Conservation (phyloP, 208 protist species). For the Acanthamoeba triangularis region DNA sequence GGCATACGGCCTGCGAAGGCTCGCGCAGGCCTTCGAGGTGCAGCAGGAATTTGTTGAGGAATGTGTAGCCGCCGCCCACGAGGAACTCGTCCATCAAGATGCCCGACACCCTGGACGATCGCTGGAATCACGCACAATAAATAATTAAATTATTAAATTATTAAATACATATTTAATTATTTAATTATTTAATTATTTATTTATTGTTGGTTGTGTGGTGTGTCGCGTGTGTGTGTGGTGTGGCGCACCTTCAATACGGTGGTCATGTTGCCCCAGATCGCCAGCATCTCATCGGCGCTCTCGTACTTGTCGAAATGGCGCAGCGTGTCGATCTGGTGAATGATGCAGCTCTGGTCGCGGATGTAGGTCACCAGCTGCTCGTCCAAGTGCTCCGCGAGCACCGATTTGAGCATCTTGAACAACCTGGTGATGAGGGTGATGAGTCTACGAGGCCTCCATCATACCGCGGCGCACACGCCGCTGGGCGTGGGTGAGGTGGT, state of each 20-base stretch:
- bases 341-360: slow-evolving; percentile 60
- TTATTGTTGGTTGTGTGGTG: no score
- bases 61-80: slow-evolving; percentile 61
- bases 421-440: neutral
- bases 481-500: neutral
- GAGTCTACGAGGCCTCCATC: neutral
- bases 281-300: slow-evolving; percentile 63
- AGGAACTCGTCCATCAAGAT: slow-evolving; percentile 67
- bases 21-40: slow-evolving; percentile 51
- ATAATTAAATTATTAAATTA: neutral
- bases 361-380: slow-evolving; percentile 54
- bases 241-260: neutral
- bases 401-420: slow-evolving; percentile 46
- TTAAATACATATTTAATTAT: neutral
- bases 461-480: neutral
- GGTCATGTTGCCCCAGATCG: slow-evolving; percentile 66
- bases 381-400: slow-evolving; percentile 51
- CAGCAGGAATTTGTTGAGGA: slow-evolving; percentile 71
- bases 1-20: slow-evolving; percentile 52
- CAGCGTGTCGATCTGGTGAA: slow-evolving; percentile 58
- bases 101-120: slow-evolving; percentile 37
- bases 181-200: no score
- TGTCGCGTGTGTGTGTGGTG: neutral
- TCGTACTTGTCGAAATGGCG: slow-evolving; percentile 64
- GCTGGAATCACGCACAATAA: neutral